These are phyloP conservation scores for Capronia coronata DNA, from an alignment of 2,329 filamentous ascomycete species.

Conservation along the genomic window DNA sequence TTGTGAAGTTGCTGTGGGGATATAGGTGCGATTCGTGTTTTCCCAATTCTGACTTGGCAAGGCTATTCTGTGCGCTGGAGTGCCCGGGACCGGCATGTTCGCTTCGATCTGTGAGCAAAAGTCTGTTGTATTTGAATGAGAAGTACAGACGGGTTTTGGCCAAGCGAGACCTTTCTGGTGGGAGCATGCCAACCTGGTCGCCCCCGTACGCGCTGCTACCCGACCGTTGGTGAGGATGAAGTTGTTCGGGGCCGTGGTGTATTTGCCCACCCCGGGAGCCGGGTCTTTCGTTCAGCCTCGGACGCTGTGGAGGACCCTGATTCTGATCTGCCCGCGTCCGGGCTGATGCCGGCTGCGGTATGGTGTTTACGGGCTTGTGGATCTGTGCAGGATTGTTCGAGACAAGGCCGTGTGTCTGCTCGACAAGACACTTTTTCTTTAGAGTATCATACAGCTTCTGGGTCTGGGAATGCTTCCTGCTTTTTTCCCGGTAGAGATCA, in stretches of 20 bases:
- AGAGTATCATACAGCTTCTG: conserved; percentile 56
- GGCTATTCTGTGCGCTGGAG: conserved; percentile 8
- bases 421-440: conserved; percentile 50
- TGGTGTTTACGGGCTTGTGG: conserved; percentile 35
- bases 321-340: conserved; percentile 25
- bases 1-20: conserved; percentile 9
- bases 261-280: conserved; percentile 21
- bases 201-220: conserved; percentile 14
- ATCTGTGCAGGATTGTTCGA: conserved; percentile 47
- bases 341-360: conserved; percentile 20
- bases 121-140: background rate
- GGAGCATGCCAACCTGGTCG: conserved; percentile 10
- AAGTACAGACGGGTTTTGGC: conserved; percentile 7
- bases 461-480: conserved; percentile 59
- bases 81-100: conserved; percentile 4
- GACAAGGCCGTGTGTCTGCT: conserved; percentile 50
- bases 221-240: conserved; percentile 35
- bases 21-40: conserved; percentile 11
- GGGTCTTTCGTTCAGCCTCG: conserved; percentile 22
- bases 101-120: conserved; percentile 11
- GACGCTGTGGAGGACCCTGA: background rate
- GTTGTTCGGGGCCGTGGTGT: conserved; percentile 33
- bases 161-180: background rate
- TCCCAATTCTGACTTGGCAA: conserved; percentile 7
- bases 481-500: conserved; percentile 63